Percentiles rank a stretch among this genome's conserved stretches.
Evolutionary conservation across 192 early-diverging fungal species (phyloP).

Genomic region (Chytriomyces sp.): DNA sequence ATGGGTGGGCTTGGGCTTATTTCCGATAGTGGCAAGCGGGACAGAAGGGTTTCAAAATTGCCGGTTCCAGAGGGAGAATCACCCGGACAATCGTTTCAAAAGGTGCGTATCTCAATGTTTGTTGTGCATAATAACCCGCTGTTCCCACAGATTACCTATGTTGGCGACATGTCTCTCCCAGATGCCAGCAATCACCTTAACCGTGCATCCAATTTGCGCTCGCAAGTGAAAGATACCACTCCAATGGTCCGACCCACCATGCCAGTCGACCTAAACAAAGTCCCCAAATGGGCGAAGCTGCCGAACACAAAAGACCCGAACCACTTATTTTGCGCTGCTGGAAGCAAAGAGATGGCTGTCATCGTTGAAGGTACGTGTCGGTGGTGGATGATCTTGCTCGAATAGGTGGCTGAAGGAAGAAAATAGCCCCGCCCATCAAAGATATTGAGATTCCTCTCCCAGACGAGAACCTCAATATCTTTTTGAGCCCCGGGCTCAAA

Average conservation of each 20-base stretch:
- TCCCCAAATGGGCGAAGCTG: slow-evolving; percentile 27
- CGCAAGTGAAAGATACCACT: slow-evolving; percentile 29
- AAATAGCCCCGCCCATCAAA: slow-evolving; percentile 24
- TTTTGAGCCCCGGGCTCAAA: slow-evolving; percentile 8
- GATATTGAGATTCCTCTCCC: slow-evolving; percentile 29
- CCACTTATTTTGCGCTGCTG: slow-evolving; percentile 23
- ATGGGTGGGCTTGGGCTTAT: background rate
- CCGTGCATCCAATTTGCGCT: slow-evolving; percentile 3
- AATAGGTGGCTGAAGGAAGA: no score
- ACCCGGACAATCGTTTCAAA: slow-evolving; percentile 22
- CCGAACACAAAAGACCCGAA: slow-evolving; percentile 24
- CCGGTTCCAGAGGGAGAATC: slow-evolving; percentile 15
- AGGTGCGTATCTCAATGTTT: background rate
- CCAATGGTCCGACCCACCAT: slow-evolving; percentile 26
- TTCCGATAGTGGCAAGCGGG: background rate
- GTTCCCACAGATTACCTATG: slow-evolving; percentile 13
- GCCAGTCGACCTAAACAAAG: slow-evolving; percentile 28
- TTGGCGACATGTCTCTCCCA: slow-evolving; percentile 20
- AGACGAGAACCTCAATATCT: background rate
- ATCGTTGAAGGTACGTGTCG: slow-evolving; percentile 13
- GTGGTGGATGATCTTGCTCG: background rate
- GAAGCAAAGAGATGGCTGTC: slow-evolving; percentile 20
- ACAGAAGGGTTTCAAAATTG: slow-evolving; percentile 18
- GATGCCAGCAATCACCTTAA: slow-evolving; percentile 2
- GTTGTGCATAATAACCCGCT: background rate